phyloP scores from a whole-genome alignment of 768 basidiomycete genomes.

The Cyclocybe aegerita region DNA sequence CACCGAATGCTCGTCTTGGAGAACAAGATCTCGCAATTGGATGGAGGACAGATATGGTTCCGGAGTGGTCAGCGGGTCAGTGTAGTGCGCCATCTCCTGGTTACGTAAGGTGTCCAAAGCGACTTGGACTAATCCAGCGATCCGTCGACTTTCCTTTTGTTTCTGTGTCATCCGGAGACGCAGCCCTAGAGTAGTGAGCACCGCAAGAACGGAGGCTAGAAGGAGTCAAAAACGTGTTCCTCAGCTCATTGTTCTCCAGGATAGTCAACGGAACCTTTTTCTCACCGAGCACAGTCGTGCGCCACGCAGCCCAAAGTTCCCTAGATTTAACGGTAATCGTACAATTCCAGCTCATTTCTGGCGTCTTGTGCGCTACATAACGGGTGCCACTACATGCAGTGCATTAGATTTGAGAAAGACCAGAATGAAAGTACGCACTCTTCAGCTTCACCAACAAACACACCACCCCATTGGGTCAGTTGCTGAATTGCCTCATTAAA shows the following conservation, averaged over 20 bases:
- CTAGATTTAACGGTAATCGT: conserved; percentile 62
- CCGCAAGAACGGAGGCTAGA: conserved; percentile 31
- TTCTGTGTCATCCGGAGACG: conserved; percentile 48
- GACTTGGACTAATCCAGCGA: conserved; percentile 73
- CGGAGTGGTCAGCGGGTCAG: conserved; percentile 74
- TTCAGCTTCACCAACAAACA: conserved; percentile 63
- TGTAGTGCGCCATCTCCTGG: conserved; percentile 80
- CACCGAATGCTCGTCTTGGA: conserved; percentile 81
- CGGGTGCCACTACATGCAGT: conserved; percentile 54
- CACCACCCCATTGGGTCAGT: conserved; percentile 69
- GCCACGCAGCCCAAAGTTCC: conserved; percentile 70
- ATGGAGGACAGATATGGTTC: conserved; percentile 80
- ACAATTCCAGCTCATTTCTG: conserved; percentile 68
- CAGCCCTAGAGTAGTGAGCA: conserved; percentile 27
- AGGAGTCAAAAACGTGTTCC: conserved; percentile 9
- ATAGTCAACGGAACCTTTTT: conserved; percentile 18
- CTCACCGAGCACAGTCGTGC: conserved; percentile 60
- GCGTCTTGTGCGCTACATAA: conserved; percentile 73
- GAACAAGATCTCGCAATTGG: conserved; percentile 83
- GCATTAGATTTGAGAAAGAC: conserved; percentile 3
- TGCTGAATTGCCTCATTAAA: conserved; percentile 81
- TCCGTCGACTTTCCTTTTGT: conserved; percentile 59
- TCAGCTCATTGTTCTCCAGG: conserved; percentile 12
- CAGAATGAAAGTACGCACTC: conserved; percentile 44
- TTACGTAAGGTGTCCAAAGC: conserved; percentile 79